Percentiles rank a stretch among this genome's conserved stretches.
These are phyloP conservation scores for Bruguiera gymnorhiza DNA, from an alignment of 345 rosid species.

Conservation along the genomic window DNA sequence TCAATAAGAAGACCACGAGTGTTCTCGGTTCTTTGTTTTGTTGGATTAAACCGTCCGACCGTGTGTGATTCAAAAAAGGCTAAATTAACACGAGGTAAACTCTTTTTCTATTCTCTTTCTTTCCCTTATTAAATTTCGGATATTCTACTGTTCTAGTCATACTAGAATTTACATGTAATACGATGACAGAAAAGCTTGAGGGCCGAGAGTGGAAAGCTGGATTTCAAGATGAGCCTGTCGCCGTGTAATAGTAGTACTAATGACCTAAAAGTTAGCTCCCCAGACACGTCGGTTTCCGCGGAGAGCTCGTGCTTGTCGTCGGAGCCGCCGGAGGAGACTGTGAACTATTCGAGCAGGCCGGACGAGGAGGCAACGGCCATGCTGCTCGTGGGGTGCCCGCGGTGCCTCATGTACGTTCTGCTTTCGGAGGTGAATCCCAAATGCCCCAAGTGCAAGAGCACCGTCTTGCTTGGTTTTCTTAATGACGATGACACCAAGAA, in stretches of 20 bases:
- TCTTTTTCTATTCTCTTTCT: no score
- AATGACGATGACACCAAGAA: constrained; percentile 18
- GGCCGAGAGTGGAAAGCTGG: constrained; percentile 28
- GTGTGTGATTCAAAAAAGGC: no score
- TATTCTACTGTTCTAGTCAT: no score
- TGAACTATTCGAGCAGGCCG: neutral
- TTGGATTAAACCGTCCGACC: no score
- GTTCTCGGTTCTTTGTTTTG: no score
- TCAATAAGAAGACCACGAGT: no score
- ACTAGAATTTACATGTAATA: no score
- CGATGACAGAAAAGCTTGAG: constrained; percentile 3
- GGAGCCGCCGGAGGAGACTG: constrained; percentile 22
- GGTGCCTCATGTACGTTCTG: constrained; percentile 95
- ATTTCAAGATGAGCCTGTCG: constrained; percentile 47
- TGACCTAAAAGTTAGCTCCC: constrained; percentile 9
- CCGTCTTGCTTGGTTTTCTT: constrained; percentile 65
- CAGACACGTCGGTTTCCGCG: constrained; percentile 20
- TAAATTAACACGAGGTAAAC: no score
- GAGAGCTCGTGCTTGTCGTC: constrained; percentile 50
- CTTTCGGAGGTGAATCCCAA: constrained; percentile 73
- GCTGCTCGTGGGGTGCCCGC: constrained; percentile 47
- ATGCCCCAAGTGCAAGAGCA: constrained; percentile 89
- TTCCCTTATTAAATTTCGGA: no score
- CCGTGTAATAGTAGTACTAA: constrained; percentile 17
- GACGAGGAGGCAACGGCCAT: neutral